These are phyloP conservation scores for Talaromyces sp. DNA, from an alignment of 2,329 filamentous ascomycete species.

Conservation along the genomic window DNA sequence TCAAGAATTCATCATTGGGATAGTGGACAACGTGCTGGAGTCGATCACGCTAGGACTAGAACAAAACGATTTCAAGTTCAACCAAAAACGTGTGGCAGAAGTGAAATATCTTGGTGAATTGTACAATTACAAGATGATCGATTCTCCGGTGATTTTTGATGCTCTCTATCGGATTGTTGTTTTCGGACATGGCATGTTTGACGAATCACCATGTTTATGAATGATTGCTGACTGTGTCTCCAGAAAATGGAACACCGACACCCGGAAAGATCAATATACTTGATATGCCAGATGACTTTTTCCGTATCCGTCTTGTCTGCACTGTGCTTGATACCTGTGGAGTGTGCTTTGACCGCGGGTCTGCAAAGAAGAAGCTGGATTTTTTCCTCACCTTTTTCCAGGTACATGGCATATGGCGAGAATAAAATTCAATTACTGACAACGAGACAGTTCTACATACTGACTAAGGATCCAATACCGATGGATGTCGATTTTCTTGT, in stretches of 20 bases:
- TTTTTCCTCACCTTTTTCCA: conserved; percentile 97
- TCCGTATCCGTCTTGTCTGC: conserved; percentile 84
- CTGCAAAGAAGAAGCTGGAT: conserved; percentile 93
- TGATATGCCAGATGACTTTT: conserved; percentile 90
- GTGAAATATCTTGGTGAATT: conserved; percentile 95
- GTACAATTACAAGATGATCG: conserved; percentile 96
- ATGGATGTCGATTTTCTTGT: conserved; percentile 98
- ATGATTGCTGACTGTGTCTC: neutral
- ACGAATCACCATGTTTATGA: neutral
- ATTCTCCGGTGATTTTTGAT: conserved; percentile 93
- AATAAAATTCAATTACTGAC: conserved; percentile 12
- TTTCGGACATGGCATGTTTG: conserved; percentile 68
- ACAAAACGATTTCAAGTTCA: conserved; percentile 95
- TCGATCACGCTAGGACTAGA: conserved; percentile 83
- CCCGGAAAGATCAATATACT: conserved; percentile 71
- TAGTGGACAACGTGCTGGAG: conserved; percentile 89
- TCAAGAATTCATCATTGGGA: conserved; percentile 79
- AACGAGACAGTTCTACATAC: conserved; percentile 75
- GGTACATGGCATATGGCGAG: conserved; percentile 36
- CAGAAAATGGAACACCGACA: conserved; percentile 69
- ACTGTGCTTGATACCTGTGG: conserved; percentile 92
- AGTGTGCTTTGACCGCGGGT: conserved; percentile 89
- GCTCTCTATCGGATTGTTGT: conserved; percentile 90
- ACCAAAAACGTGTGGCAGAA: conserved; percentile 88
- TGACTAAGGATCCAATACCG: conserved; percentile 79